These are phyloP conservation scores for Blastocystis sp. DNA, from an alignment of 352 stramenopile genomes.

Conservation along the genomic window DNA sequence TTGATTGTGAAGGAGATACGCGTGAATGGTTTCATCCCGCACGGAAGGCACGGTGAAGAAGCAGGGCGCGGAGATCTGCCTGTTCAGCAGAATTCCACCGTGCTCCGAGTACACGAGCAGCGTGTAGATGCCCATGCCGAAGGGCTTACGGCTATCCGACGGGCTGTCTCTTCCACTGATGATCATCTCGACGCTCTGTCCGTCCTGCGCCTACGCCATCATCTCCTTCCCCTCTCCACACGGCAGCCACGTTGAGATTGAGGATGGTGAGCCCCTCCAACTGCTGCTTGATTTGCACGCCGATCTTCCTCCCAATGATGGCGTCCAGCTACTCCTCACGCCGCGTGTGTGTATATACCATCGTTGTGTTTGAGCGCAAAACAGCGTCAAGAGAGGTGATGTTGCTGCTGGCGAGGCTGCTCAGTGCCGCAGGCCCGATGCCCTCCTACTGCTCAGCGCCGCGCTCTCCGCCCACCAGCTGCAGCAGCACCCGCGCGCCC, in stretches of 20 bases:
- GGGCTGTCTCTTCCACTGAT: not conserved
- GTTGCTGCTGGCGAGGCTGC: not conserved
- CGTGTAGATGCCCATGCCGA: conserved; percentile 30
- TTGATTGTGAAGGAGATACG: conserved; percentile 25
- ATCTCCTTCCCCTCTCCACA: not conserved
- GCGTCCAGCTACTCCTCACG: conserved; percentile 37
- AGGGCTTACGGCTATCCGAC: not conserved
- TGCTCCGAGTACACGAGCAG: not conserved
- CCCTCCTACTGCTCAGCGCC: not conserved
- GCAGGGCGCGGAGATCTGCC: not conserved
- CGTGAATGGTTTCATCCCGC: not conserved
- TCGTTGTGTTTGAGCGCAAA: not conserved
- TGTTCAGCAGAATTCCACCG: not conserved
- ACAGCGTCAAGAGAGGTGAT: not conserved
- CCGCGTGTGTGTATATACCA: not conserved
- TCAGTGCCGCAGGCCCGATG: conserved; percentile 28
- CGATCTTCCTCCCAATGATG: conserved; percentile 19
- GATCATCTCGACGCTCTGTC: not conserved
- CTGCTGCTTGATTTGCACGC: conserved; percentile 15
- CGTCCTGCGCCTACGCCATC: not conserved
- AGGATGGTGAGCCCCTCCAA: not conserved
- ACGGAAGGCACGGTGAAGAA: not conserved
- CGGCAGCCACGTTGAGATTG: not conserved
- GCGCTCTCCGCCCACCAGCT: not conserved
- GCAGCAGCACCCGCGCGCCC: conserved; percentile 1